Base-by-base conservation (phyloP, 768 basidiomycete genomes). In the Termitomyces bulborhizus region DNA sequence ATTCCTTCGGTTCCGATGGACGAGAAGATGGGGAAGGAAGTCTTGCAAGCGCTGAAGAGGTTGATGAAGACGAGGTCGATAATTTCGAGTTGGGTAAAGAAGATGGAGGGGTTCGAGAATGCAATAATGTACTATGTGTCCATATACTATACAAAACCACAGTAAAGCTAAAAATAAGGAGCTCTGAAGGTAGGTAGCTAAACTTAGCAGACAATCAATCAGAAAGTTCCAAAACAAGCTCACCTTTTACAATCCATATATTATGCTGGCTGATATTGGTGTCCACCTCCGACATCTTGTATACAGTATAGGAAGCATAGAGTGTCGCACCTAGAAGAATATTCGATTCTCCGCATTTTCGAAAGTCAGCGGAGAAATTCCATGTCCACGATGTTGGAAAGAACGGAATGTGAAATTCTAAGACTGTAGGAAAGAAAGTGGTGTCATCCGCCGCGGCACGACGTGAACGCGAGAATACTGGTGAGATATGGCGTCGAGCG, bases 271-370 rank as follows among this genome's bases (percentile, higher is more conserved):
- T 49, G 53, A 63, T 58, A 18, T 58, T 29, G 34, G 63, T 53
- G 29, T 58, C 54, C 26, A 66, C 55, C 55, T 66, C 64, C 7
- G 71, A 64, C 18, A 72, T 62, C 13, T 69, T 69, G 51, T 68
- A 68, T 52, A 87, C 72, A 64, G 78, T 78, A 55, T 70, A 71
- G 5, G 82, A 76, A 27, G 82, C 80, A 58, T 76, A 82, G 37
- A 80, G 68, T 16, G 90, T 72, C 18, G 86, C 86, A 16, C 72
- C 74, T n/a, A 90, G 66, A 6, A 93, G 76, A 4, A 91, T 64
- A 29, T 76, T n/a, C 6, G 79, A 81, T 69, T 93, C 90, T 11
- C 78, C 80, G 21, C 83, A 74, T 57, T 80, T 78, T 58, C 86
- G 74, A 29, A 79, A 69, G 59, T 90, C 86, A 29, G 86, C 76